Evolutionary conservation across 1,139 yeast species (phyloP).

Genomic region (Geotrichum klebahnii): DNA sequence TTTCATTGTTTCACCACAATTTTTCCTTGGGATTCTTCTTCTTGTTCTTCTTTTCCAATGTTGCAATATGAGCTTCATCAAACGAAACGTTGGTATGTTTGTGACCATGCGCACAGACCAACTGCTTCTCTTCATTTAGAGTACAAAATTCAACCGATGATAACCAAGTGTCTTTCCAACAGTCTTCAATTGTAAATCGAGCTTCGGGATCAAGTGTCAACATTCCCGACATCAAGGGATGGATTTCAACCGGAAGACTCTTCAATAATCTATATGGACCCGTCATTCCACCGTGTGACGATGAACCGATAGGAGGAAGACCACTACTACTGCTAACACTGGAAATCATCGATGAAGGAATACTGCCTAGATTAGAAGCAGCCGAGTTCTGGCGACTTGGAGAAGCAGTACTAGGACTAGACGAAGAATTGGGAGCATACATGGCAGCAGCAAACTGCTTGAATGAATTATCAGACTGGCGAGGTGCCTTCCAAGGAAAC

Average conservation of each 20-base stretch:
- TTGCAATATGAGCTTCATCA: slow-evolving; percentile 92
- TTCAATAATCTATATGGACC: slow-evolving; percentile 37
- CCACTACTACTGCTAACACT: no score
- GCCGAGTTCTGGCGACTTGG: slow-evolving; percentile 2
- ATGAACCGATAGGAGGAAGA: slow-evolving; percentile 23
- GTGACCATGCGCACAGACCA: slow-evolving; percentile 49
- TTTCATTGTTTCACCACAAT: slow-evolving; percentile 38
- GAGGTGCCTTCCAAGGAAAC: slow-evolving; percentile 98
- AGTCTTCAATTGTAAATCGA: slow-evolving; percentile 78
- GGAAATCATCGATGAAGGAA: no score
- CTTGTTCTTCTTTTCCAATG: slow-evolving; percentile 61
- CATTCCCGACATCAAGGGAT: slow-evolving; percentile 36
- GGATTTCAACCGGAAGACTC: slow-evolving; percentile 38
- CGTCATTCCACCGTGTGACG: slow-evolving; percentile 24
- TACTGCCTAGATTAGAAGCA: no score
- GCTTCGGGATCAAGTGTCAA: slow-evolving; percentile 37
- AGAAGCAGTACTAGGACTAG: slow-evolving; percentile 2
- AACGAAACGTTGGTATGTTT: slow-evolving; percentile 86
- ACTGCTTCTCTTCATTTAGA: slow-evolving; percentile 36
- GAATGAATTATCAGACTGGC: slow-evolving; percentile 76
- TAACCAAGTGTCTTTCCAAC: slow-evolving; percentile 77
- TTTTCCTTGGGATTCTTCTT: slow-evolving; percentile 41
- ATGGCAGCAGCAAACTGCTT: slow-evolving; percentile 49
- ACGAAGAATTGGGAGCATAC: slow-evolving; percentile 12
- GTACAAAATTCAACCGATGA: slow-evolving; percentile 52